A percentile compares a stretch with the other conserved stretches of the same genome.
These are phyloP conservation scores for Fusarium buxicola DNA, from an alignment of 2,329 filamentous ascomycete species.

Conservation along the genomic window DNA sequence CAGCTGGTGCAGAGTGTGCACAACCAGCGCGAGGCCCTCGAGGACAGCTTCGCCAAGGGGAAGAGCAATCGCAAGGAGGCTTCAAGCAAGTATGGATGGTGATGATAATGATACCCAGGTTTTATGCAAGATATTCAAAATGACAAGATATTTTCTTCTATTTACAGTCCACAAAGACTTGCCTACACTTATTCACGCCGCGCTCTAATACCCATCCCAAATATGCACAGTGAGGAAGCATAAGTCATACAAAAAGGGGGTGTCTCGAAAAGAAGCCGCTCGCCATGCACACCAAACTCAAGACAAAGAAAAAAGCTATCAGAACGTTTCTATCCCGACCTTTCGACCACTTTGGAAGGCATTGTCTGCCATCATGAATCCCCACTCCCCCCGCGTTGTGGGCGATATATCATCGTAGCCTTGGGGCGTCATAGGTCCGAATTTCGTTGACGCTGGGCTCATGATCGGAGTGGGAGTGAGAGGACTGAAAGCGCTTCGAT, in stretches of 20 bases:
- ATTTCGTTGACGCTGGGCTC: constrained; percentile 39
- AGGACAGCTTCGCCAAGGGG: constrained; percentile 90
- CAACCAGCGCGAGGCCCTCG: constrained; percentile 85
- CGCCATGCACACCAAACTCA: constrained; percentile 14
- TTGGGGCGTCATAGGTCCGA: constrained; percentile 68
- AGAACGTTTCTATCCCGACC: constrained; percentile 58
- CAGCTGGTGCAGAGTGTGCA: constrained; percentile 87
- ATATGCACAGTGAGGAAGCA: constrained; percentile 16
- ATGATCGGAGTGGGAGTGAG: constrained; percentile 39
- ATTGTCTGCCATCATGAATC: constrained; percentile 66
- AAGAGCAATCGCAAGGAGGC: constrained; percentile 84
- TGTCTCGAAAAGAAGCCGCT: constrained; percentile 26
- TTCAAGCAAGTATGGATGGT: constrained; percentile 86
- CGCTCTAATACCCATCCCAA: constrained; percentile 24
- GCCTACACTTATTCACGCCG: constrained; percentile 12
- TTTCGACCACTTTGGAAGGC: constrained; percentile 58
- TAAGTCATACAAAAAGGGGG: constrained; percentile 15
- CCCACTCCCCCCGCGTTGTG: constrained; percentile 72
- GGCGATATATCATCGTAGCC: constrained; percentile 72
- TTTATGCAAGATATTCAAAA: constrained; percentile 24
- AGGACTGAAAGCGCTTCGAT: constrained; percentile 38
- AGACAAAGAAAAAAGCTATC: constrained; percentile 13
- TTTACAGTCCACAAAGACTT: constrained; percentile 7
- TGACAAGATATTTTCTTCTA: constrained; percentile 10
- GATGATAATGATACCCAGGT: constrained; percentile 46